Percentiles rank a stretch among this genome's conserved stretches.
Conservation (phyloP, 805 yeast genomes). For the Scheffersomyces spartinae region DNA sequence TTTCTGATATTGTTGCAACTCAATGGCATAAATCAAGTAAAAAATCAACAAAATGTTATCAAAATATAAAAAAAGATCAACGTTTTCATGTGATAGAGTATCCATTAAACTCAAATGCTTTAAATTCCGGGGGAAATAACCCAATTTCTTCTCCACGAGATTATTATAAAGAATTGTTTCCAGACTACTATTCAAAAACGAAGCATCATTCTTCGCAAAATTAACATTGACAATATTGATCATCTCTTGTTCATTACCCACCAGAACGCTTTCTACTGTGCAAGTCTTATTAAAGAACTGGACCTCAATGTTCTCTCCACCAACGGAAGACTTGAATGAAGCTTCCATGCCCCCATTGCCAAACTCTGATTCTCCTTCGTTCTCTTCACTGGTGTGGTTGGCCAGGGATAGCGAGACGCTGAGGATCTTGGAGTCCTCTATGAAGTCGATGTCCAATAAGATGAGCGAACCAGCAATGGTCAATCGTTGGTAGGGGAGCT, state of each 20-base stretch:
- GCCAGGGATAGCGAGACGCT: conserved; percentile 27
- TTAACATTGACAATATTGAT: conserved; percentile 7
- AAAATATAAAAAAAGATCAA: conserved; percentile 19
- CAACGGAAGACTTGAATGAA: conserved; percentile 4
- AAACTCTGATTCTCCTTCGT: not conserved
- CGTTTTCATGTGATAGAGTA: conserved; percentile 15
- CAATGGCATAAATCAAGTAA: conserved; percentile 13
- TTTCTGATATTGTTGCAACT: conserved; percentile 7
- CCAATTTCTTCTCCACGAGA: conserved; percentile 11
- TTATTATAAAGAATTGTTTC: conserved; percentile 19
- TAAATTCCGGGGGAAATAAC: conserved; percentile 23
- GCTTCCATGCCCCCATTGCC: not conserved
- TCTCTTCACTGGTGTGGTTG: conserved; percentile 8
- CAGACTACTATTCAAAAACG: conserved; percentile 13
- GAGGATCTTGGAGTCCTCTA: conserved; percentile 12
- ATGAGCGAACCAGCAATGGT: conserved; percentile 31
- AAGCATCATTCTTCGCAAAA: conserved; percentile 5
- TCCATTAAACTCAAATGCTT: conserved; percentile 26
- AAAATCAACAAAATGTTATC: conserved; percentile 20
- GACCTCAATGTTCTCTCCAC: conserved; percentile 1
- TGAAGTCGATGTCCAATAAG: conserved; percentile 28
- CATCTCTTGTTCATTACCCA: conserved; percentile 1
- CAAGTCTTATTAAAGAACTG: not conserved
- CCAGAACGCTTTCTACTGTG: not conserved
- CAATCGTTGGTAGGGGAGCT: conserved; percentile 16